These are phyloP conservation scores for Bisporella sp. DNA, from an alignment of 2,329 filamentous ascomycete genomes.

Conservation along the genomic window DNA sequence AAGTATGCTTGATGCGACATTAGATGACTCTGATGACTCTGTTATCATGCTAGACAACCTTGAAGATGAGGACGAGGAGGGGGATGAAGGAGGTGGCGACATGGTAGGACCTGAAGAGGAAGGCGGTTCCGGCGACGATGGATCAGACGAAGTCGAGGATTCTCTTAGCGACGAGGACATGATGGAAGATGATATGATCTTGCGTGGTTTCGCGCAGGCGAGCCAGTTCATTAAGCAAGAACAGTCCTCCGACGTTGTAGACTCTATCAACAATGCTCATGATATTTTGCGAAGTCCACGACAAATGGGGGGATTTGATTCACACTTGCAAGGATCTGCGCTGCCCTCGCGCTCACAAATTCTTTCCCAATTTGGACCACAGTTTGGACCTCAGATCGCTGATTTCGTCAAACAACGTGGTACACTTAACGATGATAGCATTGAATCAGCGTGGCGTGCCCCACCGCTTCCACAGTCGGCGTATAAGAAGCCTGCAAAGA, in stretches of 20 bases:
- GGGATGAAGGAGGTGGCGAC: constrained; percentile 18
- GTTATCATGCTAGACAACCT: constrained; percentile 19
- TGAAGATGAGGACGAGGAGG: constrained; percentile 18
- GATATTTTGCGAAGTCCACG: neutral
- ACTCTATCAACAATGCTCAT: neutral
- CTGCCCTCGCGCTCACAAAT: constrained; percentile 23
- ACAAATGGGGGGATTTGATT: neutral
- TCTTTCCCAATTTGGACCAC: constrained; percentile 22
- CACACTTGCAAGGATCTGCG: neutral
- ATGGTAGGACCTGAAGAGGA: constrained; percentile 18
- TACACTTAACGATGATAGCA: constrained; percentile 12
- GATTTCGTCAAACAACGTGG: constrained; percentile 20
- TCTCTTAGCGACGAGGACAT: constrained; percentile 20
- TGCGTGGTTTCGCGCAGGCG: constrained; percentile 23
- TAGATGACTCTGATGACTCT: constrained; percentile 18
- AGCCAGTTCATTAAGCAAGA: constrained; percentile 9
- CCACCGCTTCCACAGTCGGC: constrained; percentile 12
- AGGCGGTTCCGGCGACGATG: constrained; percentile 15
- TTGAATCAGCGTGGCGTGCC: constrained; percentile 22
- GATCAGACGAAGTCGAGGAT: constrained; percentile 16
- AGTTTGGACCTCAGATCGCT: constrained; percentile 22
- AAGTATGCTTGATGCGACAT: neutral
- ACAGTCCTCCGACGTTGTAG: neutral
- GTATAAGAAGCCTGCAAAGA: constrained; percentile 4
- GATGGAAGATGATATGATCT: constrained; percentile 25